Conservation (phyloP, 2,329 filamentous ascomycete species). For the Pseudonectria buxi region DNA sequence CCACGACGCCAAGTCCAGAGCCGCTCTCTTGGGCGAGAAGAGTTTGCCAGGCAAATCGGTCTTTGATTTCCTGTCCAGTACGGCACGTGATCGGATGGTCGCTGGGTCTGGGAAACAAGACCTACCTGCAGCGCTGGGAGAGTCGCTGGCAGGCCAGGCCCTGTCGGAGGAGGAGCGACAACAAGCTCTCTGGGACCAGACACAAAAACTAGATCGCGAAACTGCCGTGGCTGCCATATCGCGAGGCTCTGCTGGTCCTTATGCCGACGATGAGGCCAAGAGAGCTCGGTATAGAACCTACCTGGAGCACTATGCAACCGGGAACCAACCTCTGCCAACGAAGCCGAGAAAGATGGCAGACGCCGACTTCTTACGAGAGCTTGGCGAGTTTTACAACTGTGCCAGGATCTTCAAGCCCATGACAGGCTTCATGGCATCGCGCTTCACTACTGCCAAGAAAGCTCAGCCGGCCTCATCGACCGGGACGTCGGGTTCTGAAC, state of each 20-base stretch:
- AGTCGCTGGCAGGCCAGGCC: slow-evolving; percentile 61
- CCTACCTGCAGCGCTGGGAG: slow-evolving; percentile 70
- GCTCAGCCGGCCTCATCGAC: slow-evolving; percentile 22
- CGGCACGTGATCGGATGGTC: slow-evolving; percentile 69
- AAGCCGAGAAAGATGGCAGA: slow-evolving; percentile 39
- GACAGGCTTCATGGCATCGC: slow-evolving; percentile 84
- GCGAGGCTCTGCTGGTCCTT: slow-evolving; percentile 63
- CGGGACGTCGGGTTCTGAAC: slow-evolving; percentile 12
- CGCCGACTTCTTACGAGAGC: slow-evolving; percentile 74
- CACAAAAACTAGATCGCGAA: slow-evolving; percentile 59
- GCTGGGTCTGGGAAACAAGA: slow-evolving; percentile 67
- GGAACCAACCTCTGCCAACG: slow-evolving; percentile 42
- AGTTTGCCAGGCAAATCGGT: slow-evolving; percentile 82
- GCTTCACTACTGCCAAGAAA: slow-evolving; percentile 71
- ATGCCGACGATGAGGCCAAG: slow-evolving; percentile 75
- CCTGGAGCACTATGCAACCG: slow-evolving; percentile 62
- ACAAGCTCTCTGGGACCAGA: slow-evolving; percentile 49
- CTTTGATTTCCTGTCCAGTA: slow-evolving; percentile 82
- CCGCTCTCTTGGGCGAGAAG: slow-evolving; percentile 72
- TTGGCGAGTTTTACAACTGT: slow-evolving; percentile 64
- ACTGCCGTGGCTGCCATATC: slow-evolving; percentile 63
- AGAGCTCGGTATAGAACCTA: slow-evolving; percentile 74
- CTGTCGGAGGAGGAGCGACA: slow-evolving; percentile 57
- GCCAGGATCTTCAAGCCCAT: slow-evolving; percentile 80
- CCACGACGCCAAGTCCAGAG: slow-evolving; percentile 69